These are phyloP conservation scores for Acanthamoeba healyi DNA, from an alignment of 208 protist species.

Conservation along the genomic window DNA sequence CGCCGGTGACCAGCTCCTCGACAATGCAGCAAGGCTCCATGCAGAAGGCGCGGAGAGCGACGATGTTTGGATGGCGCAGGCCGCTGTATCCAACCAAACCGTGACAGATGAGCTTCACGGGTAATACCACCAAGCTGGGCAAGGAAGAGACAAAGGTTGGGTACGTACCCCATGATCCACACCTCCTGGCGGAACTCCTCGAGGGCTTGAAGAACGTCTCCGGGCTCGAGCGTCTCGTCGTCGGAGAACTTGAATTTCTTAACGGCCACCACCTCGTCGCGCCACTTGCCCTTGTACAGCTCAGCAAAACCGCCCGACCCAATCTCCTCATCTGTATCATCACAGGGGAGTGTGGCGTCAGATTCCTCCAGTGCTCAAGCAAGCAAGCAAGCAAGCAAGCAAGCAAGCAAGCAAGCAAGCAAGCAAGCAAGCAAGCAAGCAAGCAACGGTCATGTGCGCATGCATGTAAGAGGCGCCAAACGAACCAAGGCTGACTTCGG, in stretches of 20 bases:
- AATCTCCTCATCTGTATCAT: conserved; percentile 43
- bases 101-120: too few species aligned
- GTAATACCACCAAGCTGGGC: too few species aligned
- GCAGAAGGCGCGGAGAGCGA: conserved; percentile 30
- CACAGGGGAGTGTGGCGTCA: too few species aligned
- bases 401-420: too few species aligned
- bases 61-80: conserved; percentile 64
- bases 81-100: not conserved
- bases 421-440: too few species aligned
- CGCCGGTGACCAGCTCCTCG: conserved; percentile 31
- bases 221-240: conserved; percentile 47
- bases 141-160: too few species aligned
- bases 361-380: too few species aligned
- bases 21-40: conserved; percentile 67
- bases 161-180: conserved; percentile 72
- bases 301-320: conserved; percentile 27
- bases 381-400: too few species aligned
- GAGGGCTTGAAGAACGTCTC: conserved; percentile 9
- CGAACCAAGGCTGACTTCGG: conserved; percentile 25
- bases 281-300: conserved; percentile 61
- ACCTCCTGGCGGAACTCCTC: conserved; percentile 71
- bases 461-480: not conserved
- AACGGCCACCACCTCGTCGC: conserved; percentile 45
- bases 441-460: not conserved
- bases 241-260: conserved; percentile 72